phyloP scores from a whole-genome alignment of 164 flowering plant species.

The Berberis vulgaris region DNA sequence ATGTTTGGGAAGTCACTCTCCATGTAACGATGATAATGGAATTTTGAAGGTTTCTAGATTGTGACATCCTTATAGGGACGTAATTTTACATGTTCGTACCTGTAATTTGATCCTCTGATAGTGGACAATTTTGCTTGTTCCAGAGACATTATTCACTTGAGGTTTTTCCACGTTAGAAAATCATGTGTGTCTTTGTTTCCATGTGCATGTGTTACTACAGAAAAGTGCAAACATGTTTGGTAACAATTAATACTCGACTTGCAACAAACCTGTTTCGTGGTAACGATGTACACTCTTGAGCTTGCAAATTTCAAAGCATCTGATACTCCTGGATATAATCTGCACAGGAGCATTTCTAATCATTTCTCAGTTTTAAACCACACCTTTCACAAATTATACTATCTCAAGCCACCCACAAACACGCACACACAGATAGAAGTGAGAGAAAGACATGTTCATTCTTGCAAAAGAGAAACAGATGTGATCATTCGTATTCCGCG shows the following conservation, averaged over 20 bases:
- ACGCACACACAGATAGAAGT: neutral
- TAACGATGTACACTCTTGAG: slow-evolving; percentile 77
- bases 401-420: neutral
- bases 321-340: slow-evolving; percentile 93
- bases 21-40: no score
- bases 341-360: slow-evolving; percentile 22
- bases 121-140: neutral
- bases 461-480: no score
- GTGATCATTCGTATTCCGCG: no score
- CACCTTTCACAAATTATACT: neutral
- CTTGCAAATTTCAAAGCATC: slow-evolving; percentile 87
- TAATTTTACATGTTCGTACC: no score
- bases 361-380: neutral
- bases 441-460: neutral
- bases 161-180: neutral
- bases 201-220: no score
- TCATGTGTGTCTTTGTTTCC: neutral
- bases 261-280: slow-evolving; percentile 69
- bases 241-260: no score
- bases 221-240: neutral
- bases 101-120: no score
- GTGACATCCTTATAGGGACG: no score
- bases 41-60: no score
- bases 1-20: no score
- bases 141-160: neutral